phyloP scores from a whole-genome alignment of 2,329 filamentous ascomycete genomes.

The Apiospora arundinis region DNA sequence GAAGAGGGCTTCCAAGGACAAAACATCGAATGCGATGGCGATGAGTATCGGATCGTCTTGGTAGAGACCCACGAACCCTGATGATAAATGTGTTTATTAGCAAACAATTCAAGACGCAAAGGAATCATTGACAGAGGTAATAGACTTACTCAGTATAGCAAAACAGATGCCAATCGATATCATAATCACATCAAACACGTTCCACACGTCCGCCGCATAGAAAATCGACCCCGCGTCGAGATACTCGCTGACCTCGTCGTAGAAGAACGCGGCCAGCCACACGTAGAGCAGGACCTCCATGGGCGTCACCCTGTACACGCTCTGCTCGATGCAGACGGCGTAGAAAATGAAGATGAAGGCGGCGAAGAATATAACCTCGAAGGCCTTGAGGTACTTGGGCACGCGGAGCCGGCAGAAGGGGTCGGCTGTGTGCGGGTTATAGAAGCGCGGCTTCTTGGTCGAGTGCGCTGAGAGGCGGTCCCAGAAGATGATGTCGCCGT shows the following conservation, averaged over 20 bases:
- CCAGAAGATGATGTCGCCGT: constrained; percentile 78
- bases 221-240: constrained; percentile 86
- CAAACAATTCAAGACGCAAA: background rate
- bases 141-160: constrained; percentile 73
- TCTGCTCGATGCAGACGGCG: constrained; percentile 78
- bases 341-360: constrained; percentile 82
- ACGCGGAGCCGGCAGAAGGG: constrained; percentile 74
- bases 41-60: constrained; percentile 67
- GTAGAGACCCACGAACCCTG: constrained; percentile 71
- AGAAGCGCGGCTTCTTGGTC: constrained; percentile 69
- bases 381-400: constrained; percentile 74
- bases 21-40: constrained; percentile 85
- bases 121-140: background rate
- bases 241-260: constrained; percentile 86
- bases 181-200: constrained; percentile 75
- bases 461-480: constrained; percentile 68
- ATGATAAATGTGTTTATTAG: constrained; percentile 8
- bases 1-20: constrained; percentile 87
- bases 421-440: constrained; percentile 65
- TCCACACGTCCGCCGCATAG: constrained; percentile 85
- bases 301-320: constrained; percentile 68
- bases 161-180: constrained; percentile 76
- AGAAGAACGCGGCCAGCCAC: constrained; percentile 87
- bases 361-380: constrained; percentile 74
- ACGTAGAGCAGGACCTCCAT: constrained; percentile 79